Evolutionary conservation across 768 basidiomycete species (phyloP).

Genomic region (Collybia sordida): DNA sequence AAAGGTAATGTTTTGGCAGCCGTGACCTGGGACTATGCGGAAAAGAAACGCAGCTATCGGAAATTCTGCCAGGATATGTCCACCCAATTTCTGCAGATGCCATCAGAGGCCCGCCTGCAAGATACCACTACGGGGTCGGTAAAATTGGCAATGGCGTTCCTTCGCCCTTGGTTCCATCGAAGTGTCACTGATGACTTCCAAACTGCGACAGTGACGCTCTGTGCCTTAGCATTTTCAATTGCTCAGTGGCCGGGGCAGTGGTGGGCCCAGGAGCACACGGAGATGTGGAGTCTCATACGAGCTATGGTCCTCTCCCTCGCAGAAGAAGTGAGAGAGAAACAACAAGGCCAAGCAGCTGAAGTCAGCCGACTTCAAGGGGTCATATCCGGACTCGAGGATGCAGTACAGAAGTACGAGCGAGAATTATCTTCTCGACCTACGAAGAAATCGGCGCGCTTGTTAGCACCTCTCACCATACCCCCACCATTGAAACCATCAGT

Average conservation of each 20-base stretch:
- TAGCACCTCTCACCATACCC: constrained; percentile 14
- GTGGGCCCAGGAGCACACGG: constrained; percentile 66
- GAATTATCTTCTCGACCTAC: constrained; percentile 7
- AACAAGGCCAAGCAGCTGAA: constrained; percentile 38
- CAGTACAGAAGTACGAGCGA: constrained; percentile 39
- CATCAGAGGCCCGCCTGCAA: constrained; percentile 54
- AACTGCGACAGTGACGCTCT: constrained; percentile 31
- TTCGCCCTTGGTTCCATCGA: constrained; percentile 69
- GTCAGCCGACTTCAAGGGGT: constrained; percentile 47
- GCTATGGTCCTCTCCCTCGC: constrained; percentile 60
- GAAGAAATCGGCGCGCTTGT: constrained; percentile 7
- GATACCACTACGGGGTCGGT: constrained; percentile 71
- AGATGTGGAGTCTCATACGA: constrained; percentile 58
- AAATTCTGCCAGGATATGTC: constrained; percentile 74
- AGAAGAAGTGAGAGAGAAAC: constrained; percentile 62
- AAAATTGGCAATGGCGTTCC: constrained; percentile 62
- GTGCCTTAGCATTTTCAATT: constrained; percentile 45
- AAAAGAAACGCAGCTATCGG: constrained; percentile 60
- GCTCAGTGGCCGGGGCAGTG: constrained; percentile 68
- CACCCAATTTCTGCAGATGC: constrained; percentile 54
- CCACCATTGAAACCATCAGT: constrained; percentile 6
- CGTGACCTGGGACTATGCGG: constrained; percentile 55
- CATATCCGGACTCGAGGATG: constrained; percentile 48
- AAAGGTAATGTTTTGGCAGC: constrained; percentile 30
- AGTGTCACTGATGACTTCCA: constrained; percentile 38